phyloP scores from a whole-genome alignment of 2,329 filamentous ascomycete species.

The Sporothrix mexicana region DNA sequence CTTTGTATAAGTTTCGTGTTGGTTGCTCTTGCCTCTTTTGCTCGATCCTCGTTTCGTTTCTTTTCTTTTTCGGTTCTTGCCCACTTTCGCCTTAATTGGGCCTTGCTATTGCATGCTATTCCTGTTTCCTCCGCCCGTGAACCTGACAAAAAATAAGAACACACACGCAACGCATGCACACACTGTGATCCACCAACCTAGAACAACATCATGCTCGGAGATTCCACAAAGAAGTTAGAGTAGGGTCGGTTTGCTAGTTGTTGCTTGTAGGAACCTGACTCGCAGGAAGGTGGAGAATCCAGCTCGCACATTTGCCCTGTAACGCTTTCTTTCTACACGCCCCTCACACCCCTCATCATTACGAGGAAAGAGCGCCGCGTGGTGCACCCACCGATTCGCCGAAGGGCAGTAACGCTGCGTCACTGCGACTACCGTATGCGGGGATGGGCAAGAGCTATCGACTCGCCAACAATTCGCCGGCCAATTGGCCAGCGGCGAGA shows the following conservation, averaged over 20 bases:
- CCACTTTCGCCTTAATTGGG: conserved; percentile 10
- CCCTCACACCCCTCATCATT: conserved; percentile 5
- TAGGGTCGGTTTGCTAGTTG: not conserved
- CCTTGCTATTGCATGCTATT: conserved; percentile 10
- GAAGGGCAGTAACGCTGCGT: conserved; percentile 14
- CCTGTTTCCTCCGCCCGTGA: conserved; percentile 2
- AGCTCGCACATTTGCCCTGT: conserved; percentile 6
- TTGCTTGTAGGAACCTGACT: conserved; percentile 19
- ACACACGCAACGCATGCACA: not conserved
- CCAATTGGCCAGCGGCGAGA: conserved; percentile 6
- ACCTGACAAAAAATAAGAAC: conserved; percentile 15
- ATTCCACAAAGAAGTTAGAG: conserved; percentile 12
- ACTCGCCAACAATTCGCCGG: not conserved
- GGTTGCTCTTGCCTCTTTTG: not conserved
- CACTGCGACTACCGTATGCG: conserved; percentile 14
- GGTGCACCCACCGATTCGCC: conserved; percentile 10
- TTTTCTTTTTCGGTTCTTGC: not conserved
- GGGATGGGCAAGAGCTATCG: conserved; percentile 23
- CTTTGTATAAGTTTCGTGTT: not conserved
- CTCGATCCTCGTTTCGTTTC: not conserved
- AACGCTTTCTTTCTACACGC: conserved; percentile 3
- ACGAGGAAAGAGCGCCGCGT: not conserved
- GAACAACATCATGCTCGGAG: not conserved
- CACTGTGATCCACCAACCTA: not conserved
- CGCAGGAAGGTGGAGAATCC: conserved; percentile 13